phyloP scores from a whole-genome alignment of 1,284 basidiomycete species.

The Schizophyllum amplum region DNA sequence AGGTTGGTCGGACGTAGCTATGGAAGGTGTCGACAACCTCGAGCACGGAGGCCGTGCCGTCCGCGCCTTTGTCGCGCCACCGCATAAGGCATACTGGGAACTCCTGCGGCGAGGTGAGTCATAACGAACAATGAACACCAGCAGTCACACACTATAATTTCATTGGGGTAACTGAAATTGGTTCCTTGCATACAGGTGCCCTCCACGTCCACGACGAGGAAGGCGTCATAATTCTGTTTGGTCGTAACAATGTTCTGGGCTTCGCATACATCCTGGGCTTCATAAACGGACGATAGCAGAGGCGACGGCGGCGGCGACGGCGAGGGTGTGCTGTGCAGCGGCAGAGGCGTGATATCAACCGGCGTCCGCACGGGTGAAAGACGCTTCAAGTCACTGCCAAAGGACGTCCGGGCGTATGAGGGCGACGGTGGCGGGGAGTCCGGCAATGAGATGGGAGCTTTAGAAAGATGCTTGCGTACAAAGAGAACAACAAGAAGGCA shows the following conservation, averaged over 20 bases:
- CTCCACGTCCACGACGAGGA: constrained; percentile 83
- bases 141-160: constrained; percentile 72
- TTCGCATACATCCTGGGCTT: background rate
- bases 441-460: background rate
- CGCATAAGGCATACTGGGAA: constrained; percentile 82
- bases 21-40: constrained; percentile 76
- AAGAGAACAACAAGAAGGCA: background rate
- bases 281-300: background rate
- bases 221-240: constrained; percentile 60
- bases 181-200: constrained; percentile 73
- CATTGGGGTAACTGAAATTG: constrained; percentile 77
- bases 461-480: background rate
- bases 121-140: constrained; percentile 18
- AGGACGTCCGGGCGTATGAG: background rate
- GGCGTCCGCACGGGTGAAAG: background rate
- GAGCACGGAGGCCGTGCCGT: constrained; percentile 47
- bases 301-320: background rate
- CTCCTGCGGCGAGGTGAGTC: constrained; percentile 44
- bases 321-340: background rate
- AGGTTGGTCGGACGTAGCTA: constrained; percentile 83
- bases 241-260: constrained; percentile 9
- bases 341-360: background rate
- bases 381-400: background rate
- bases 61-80: constrained; percentile 62
- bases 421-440: background rate